Evolutionary conservation across 345 rosid species (phyloP).

Genomic region (Hevea brasiliensis): DNA sequence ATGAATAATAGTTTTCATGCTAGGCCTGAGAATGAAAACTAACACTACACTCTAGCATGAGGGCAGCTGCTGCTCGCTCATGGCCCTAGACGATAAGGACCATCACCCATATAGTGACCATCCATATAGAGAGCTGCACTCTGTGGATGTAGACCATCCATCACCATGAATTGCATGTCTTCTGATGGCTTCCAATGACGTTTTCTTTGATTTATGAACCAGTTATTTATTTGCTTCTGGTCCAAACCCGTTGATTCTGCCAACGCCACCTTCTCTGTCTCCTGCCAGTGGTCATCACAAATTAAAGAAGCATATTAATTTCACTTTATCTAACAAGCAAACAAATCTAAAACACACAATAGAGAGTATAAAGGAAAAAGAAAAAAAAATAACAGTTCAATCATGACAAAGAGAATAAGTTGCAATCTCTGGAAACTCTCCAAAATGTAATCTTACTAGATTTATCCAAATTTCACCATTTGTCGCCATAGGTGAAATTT

Average conservation of each 20-base stretch:
- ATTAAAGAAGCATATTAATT: neutral
- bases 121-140: conserved; percentile 89
- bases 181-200: conserved; percentile 99
- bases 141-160: conserved; percentile 92
- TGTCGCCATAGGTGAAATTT: too few relatives aligned
- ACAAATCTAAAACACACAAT: too few relatives aligned
- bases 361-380: too few relatives aligned
- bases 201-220: conserved; percentile 98
- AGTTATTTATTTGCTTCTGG: conserved; percentile 97
- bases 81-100: conserved; percentile 91
- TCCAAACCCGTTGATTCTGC: conserved; percentile 97
- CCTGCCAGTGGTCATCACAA: conserved; percentile 40
- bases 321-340: too few relatives aligned
- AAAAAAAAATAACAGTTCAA: too few relatives aligned
- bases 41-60: neutral
- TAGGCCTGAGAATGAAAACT: conserved; percentile 2
- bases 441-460: too few relatives aligned
- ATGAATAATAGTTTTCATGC: neutral
- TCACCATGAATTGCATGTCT: conserved; percentile 99
- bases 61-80: too few relatives aligned
- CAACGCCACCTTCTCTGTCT: conserved; percentile 90
- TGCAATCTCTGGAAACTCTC: too few relatives aligned
- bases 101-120: conserved; percentile 86
- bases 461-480: too few relatives aligned
- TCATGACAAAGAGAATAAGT: too few relatives aligned